These are phyloP conservation scores for Sphaerulina musiva DNA, from an alignment of 2,329 filamentous ascomycete genomes.

Conservation along the genomic window DNA sequence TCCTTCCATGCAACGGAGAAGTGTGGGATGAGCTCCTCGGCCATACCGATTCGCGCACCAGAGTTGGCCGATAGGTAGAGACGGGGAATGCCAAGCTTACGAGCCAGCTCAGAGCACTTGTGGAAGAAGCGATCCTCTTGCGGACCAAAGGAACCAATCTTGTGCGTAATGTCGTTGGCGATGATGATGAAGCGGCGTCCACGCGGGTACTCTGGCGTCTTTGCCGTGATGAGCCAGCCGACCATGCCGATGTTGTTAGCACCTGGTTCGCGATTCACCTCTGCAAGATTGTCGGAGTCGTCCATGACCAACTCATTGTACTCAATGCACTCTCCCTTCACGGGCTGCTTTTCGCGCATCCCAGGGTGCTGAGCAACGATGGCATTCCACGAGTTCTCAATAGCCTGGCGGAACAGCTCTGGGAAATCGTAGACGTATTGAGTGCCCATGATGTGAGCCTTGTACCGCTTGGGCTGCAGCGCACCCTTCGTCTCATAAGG, in stretches of 20 bases:
- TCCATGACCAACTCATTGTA: conserved; percentile 93
- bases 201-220: conserved; percentile 88
- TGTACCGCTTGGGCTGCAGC: conserved; percentile 97
- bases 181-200: conserved; percentile 92
- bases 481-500: conserved; percentile 98
- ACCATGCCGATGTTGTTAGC: conserved; percentile 98
- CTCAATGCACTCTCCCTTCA: conserved; percentile 83
- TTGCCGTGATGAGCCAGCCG: conserved; percentile 91
- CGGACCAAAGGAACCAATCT: conserved; percentile 95
- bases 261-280: conserved; percentile 90
- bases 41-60: conserved; percentile 92
- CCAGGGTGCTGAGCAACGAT: conserved; percentile 66
- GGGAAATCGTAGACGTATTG: conserved; percentile 99
- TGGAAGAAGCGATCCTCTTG: conserved; percentile 97
- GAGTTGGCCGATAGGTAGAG: conserved; percentile 99
- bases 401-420: conserved; percentile 95
- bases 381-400: conserved; percentile 88
- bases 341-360: conserved; percentile 73
- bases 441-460: conserved; percentile 97
- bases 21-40: conserved; percentile 92
- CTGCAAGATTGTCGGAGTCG: conserved; percentile 82
- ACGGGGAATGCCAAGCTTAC: conserved; percentile 88
- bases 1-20: conserved; percentile 98
- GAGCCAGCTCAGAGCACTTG: conserved; percentile 95
- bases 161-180: conserved; percentile 98